Conservation (phyloP, 345 rosid genomes). For the Corymbia maculata region DNA sequence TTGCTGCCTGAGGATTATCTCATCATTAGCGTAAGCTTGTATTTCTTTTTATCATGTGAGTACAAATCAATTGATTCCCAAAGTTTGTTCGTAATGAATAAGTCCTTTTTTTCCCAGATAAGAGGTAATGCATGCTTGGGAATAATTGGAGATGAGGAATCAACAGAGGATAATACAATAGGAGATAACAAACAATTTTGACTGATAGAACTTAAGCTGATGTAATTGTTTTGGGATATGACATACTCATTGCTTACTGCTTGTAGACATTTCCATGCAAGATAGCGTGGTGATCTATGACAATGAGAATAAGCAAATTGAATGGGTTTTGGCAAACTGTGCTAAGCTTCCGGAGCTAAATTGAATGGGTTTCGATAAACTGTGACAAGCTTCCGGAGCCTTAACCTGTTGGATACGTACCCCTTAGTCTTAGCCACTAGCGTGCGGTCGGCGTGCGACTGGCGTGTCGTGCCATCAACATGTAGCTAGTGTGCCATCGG, state of each 20-base stretch:
- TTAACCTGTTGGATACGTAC: too few species aligned
- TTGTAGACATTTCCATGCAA: constrained; percentile 24
- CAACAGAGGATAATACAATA: constrained; percentile 15
- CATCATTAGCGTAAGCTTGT: constrained; percentile 51
- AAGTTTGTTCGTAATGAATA: background rate
- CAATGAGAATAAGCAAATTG: constrained; percentile 60
- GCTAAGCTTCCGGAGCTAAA: constrained; percentile 40
- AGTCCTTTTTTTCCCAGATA: constrained; percentile 14
- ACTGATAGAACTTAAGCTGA: background rate
- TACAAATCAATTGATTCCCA: background rate
- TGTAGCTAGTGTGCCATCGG: too few species aligned
- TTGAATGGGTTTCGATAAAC: constrained; percentile 54
- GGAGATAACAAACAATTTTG: constrained; percentile 32
- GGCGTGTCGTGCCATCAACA: too few species aligned
- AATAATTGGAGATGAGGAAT: background rate
- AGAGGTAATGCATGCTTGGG: constrained; percentile 72
- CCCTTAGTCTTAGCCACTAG: too few species aligned
- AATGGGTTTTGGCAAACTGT: constrained; percentile 55
- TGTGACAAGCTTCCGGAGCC: constrained; percentile 55
- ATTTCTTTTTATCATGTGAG: background rate
- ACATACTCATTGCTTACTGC: background rate
- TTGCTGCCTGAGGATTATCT: constrained; percentile 64
- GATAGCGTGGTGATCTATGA: constrained; percentile 59
- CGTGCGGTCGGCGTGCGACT: too few species aligned
- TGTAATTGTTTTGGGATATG: background rate